Evolutionary conservation across 2,329 filamentous ascomycete genomes (phyloP), one percentile per base, ranked within the genome.

Genomic region (Neofusicoccum laricinum): DNA sequence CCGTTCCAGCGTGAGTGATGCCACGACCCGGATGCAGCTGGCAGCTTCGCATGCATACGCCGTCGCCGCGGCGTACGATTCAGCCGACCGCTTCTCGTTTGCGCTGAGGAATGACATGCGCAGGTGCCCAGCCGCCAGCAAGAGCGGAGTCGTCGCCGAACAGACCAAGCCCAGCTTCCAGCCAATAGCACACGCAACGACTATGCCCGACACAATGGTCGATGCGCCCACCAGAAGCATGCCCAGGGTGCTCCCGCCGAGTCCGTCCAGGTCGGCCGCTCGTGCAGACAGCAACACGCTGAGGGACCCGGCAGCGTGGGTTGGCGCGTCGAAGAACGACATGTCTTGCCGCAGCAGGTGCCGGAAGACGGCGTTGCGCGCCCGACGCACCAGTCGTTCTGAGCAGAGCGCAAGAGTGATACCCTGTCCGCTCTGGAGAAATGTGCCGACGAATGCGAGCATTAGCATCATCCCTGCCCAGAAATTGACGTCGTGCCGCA

Each of bases 261-360:
- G 86, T 15, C 93, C 92, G 30, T 92, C 90, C 36, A 97, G 83
- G 72, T 95, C 89, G 0, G 92, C 95, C 0, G 92, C 91, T 77
- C 96, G 89, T 0, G 92, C 96, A 2, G 91, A 93, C 12, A 97
- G 81, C 78, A 96, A 95, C 1, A 67, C 92, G 0, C 92, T 96
- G 71, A 97, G 80, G 1, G 92, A 90, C 68, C 94, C 93, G 4
- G 92, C 88, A 5, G 90, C 92, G 75, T 97, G 96, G 75, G 94
- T 90, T 66, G 95, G 91, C 36, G 81, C 84, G 75, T 97, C 93
- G 70, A 96, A 97, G 76, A 93, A 97, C 34, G 87, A 82, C 50
- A 97, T 92, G 67, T 97, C 93, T 76, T 97, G 93, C 66, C 92
- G 88, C 55, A 97, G 86, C 82, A 97, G 92, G 34, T 88, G 84